Conservation (phyloP, 2,329 filamentous ascomycete genomes). For the Xylaria sp. region DNA sequence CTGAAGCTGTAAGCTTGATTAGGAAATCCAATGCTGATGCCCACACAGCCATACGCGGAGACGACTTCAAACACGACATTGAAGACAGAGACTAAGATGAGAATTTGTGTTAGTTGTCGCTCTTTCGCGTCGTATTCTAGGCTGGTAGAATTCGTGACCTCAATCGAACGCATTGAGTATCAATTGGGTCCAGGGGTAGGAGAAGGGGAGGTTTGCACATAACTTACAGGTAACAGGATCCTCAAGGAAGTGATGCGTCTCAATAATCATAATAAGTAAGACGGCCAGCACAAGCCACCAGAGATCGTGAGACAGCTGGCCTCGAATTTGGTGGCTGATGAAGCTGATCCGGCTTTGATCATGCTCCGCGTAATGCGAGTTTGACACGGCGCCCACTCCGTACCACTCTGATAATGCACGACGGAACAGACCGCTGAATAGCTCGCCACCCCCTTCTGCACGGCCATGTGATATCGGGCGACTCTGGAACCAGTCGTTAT, state of each 20-base stretch:
- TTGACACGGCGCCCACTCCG: conserved; percentile 44
- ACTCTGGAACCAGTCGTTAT: conserved; percentile 35
- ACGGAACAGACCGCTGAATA: conserved; percentile 40
- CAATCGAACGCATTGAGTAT: background rate
- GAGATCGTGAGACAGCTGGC: conserved; percentile 71
- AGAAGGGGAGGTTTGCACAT: background rate
- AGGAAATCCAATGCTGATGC: conserved; percentile 65
- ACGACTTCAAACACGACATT: conserved; percentile 68
- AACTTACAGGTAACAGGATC: conserved; percentile 59
- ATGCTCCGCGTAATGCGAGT: conserved; percentile 15
- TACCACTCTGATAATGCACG: conserved; percentile 44
- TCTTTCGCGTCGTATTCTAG: background rate
- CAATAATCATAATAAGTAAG: conserved; percentile 68
- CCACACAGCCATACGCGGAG: conserved; percentile 68
- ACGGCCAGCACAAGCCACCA: conserved; percentile 72
- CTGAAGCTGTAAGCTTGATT: conserved; percentile 64
- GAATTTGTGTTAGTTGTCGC: background rate
- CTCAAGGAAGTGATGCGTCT: conserved; percentile 62
- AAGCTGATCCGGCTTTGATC: conserved; percentile 59
- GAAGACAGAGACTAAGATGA: conserved; percentile 59
- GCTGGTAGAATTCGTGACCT: background rate
- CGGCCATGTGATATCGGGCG: conserved; percentile 37
- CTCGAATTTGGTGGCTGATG: conserved; percentile 65
- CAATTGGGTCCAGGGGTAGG: background rate
- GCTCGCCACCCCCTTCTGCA: conserved; percentile 30